phyloP scores from a whole-genome alignment of 768 basidiomycete genomes.

The Holtermannia corniformis region DNA sequence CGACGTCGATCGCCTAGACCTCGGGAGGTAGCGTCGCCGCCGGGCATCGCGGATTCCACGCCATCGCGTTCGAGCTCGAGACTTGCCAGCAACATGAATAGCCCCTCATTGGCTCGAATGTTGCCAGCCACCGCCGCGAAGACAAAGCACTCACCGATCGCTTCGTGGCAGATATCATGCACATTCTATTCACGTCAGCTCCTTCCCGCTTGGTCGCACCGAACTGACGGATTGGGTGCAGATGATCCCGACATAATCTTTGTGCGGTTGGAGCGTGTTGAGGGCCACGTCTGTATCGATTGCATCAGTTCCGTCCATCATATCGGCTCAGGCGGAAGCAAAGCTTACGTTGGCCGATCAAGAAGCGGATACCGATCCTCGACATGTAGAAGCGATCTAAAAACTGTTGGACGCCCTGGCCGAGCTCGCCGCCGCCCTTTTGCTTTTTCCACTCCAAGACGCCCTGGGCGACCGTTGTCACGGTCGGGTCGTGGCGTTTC shows the following conservation, averaged over 20 bases:
- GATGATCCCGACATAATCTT: conserved; percentile 91
- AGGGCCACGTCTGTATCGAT: conserved; percentile 70
- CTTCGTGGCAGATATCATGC: conserved; percentile 94
- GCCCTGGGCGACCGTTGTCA: conserved; percentile 85
- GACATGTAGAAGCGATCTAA: conserved; percentile 95
- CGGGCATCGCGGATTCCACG: too few relatives aligned
- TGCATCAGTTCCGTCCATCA: conserved; percentile 4
- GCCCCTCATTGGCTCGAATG: too few relatives aligned
- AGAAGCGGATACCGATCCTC: conserved; percentile 68
- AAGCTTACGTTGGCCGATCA: conserved; percentile 84
- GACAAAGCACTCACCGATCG: conserved; percentile 49
- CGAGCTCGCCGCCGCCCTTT: conserved; percentile 48
- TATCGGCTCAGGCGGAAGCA: background rate
- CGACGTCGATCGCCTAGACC: too few relatives aligned
- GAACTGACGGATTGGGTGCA: conserved; percentile 73
- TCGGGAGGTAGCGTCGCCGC: too few relatives aligned
- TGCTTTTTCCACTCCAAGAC: conserved; percentile 89
- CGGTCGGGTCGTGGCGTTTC: conserved; percentile 89
- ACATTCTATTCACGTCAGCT: conserved; percentile 54
- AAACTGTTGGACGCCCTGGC: conserved; percentile 80
- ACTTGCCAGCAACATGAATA: too few relatives aligned
- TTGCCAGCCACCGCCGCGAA: too few relatives aligned
- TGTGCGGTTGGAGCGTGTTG: conserved; percentile 80
- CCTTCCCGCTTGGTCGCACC: background rate
- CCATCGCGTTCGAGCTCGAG: too few relatives aligned